Conservation (phyloP, 345 rosid genomes). For the Leavenworthia alabamica region DNA sequence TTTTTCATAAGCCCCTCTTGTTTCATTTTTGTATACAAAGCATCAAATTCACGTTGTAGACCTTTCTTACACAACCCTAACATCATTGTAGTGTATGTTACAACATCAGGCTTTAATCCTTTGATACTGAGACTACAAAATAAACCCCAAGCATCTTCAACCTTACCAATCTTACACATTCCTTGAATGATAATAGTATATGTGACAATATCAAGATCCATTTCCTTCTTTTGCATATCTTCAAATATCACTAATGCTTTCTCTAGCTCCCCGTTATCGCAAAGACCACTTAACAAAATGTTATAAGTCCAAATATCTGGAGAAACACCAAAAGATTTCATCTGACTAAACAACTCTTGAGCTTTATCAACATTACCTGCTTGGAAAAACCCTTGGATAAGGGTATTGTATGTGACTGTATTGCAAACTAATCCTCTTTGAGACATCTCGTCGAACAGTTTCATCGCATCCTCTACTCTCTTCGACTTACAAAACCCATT, state of each 20-base stretch:
- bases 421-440: slow-evolving; percentile 20
- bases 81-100: slow-evolving; percentile 27
- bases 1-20: slow-evolving; percentile 7
- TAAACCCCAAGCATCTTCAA: slow-evolving; percentile 21
- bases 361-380: slow-evolving; percentile 10
- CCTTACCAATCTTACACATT: slow-evolving; percentile 18
- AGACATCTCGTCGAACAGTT: slow-evolving; percentile 14
- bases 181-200: slow-evolving; percentile 19
- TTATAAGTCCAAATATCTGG: slow-evolving; percentile 22
- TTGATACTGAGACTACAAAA: slow-evolving; percentile 12
- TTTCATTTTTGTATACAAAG: slow-evolving; percentile 13
- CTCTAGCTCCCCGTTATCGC: slow-evolving; percentile 17
- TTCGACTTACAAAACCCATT: slow-evolving; percentile 17
- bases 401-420: slow-evolving; percentile 21
- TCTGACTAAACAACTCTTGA: slow-evolving; percentile 12
- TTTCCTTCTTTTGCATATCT: slow-evolving; percentile 14
- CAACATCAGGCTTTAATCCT: slow-evolving; percentile 22
- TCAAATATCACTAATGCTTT: slow-evolving; percentile 20
- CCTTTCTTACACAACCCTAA: slow-evolving; percentile 22
- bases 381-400: slow-evolving; percentile 23
- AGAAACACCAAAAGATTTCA: slow-evolving; percentile 14
- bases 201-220: slow-evolving; percentile 19
- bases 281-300: slow-evolving; percentile 20
- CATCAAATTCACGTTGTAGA: slow-evolving; percentile 4
- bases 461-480: slow-evolving; percentile 20